phyloP scores from a whole-genome alignment of 495 filamentous ascomycete species.

The Talaromyces wortmannii region DNA sequence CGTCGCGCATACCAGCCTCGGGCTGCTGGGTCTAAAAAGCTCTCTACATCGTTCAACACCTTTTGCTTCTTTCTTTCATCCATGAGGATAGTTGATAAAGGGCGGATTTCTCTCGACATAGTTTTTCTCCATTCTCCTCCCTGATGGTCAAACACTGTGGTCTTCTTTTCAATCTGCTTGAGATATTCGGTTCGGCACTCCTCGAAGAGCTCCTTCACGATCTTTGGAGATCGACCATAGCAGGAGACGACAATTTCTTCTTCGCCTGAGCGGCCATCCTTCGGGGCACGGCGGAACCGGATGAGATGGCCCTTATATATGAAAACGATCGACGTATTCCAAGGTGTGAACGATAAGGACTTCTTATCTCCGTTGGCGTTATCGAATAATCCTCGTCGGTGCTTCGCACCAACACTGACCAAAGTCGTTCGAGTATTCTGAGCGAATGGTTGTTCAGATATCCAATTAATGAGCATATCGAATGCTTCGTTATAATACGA shows the following conservation, averaged over 20 bases:
- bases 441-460: slow-evolving; percentile 16
- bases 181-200: slow-evolving; percentile 13
- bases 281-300: not conserved
- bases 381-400: no score
- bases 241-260: slow-evolving; percentile 9
- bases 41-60: slow-evolving; percentile 8
- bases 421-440: slow-evolving; percentile 12
- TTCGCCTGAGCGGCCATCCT: not conserved
- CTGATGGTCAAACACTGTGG: slow-evolving; percentile 1
- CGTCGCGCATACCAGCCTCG: slow-evolving; percentile 36
- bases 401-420: slow-evolving; percentile 11
- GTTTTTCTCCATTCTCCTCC: slow-evolving; percentile 3
- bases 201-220: slow-evolving; percentile 12
- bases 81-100: slow-evolving; percentile 4
- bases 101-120: not conserved
- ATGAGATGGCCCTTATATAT: slow-evolving; percentile 12
- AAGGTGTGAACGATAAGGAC: slow-evolving; percentile 20
- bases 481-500: slow-evolving; percentile 19
- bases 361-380: no score
- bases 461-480: slow-evolving; percentile 19
- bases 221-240: slow-evolving; percentile 12
- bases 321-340: slow-evolving; percentile 19
- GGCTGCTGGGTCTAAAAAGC: slow-evolving; percentile 8
- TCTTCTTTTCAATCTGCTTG: slow-evolving; percentile 6
- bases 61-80: slow-evolving; percentile 5